Evolutionary conservation across 2,329 filamentous ascomycete genomes (phyloP).

Genomic region (Botrytis squamosa): DNA sequence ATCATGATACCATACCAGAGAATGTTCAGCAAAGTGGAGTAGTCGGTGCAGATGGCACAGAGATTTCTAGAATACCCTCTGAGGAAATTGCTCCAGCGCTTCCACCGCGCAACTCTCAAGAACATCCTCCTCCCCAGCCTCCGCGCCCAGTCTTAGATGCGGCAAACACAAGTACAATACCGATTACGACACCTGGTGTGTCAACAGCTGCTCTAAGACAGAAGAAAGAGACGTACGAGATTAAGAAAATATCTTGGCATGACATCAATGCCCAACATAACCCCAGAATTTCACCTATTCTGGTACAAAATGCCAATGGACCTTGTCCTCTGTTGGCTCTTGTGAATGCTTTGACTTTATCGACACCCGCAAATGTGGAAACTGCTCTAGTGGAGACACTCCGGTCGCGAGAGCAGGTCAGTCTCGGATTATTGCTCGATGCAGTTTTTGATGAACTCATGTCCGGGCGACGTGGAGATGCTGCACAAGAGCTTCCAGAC

Average conservation of each 20-base stretch:
- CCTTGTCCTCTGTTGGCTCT: slow-evolving; percentile 90
- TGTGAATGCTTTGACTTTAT: slow-evolving; percentile 86
- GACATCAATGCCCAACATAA: slow-evolving; percentile 61
- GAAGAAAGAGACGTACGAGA: slow-evolving; percentile 75
- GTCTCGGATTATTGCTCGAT: slow-evolving; percentile 78
- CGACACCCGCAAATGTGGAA: slow-evolving; percentile 64
- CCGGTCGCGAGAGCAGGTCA: slow-evolving; percentile 80
- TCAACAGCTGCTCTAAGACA: slow-evolving; percentile 27
- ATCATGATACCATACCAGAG: slow-evolving; percentile 29
- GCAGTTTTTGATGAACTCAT: slow-evolving; percentile 93
- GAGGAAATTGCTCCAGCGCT: slow-evolving; percentile 33
- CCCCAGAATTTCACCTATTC: slow-evolving; percentile 75
- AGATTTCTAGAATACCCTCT: slow-evolving; percentile 21
- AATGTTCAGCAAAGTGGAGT: slow-evolving; percentile 33
- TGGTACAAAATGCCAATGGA: slow-evolving; percentile 91
- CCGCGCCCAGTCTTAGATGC: slow-evolving; percentile 30
- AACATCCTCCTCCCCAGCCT: slow-evolving; percentile 33
- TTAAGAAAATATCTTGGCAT: slow-evolving; percentile 87
- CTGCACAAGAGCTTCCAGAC: slow-evolving; percentile 69
- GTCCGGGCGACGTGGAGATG: slow-evolving; percentile 65
- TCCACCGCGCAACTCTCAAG: slow-evolving; percentile 32
- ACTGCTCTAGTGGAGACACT: slow-evolving; percentile 78
- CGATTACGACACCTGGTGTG: slow-evolving; percentile 22
- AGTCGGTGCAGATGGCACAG: slow-evolving; percentile 25
- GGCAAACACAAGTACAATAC: slow-evolving; percentile 24